Conservation (phyloP, 352 stramenopile species). For the Blastocystis sp. region DNA sequence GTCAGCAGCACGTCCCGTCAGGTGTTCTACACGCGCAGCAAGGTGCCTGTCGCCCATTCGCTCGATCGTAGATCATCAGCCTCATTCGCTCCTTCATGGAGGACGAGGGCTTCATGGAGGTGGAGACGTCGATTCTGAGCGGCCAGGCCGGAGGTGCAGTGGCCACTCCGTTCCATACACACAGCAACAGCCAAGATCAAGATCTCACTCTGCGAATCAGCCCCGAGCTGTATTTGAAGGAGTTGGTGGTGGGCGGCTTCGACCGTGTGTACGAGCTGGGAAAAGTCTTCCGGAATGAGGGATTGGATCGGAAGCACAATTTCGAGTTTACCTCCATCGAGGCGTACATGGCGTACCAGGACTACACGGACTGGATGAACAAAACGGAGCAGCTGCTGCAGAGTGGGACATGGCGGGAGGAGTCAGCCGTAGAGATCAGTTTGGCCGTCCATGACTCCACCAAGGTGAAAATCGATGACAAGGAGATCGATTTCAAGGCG, state of each 20-base stretch:
- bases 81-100: slow-evolving; percentile 72
- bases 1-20: slow-evolving; percentile 86
- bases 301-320: slow-evolving; percentile 94
- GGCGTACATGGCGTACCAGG: slow-evolving; percentile 95
- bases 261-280: slow-evolving; percentile 96
- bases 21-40: slow-evolving; percentile 83
- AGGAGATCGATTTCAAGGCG: slow-evolving; percentile 84
- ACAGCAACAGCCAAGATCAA: slow-evolving; percentile 88
- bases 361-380: slow-evolving; percentile 96
- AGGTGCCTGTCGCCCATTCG: background rate
- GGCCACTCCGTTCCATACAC: slow-evolving; percentile 94
- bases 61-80: slow-evolving; percentile 85
- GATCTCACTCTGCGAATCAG: slow-evolving; percentile 92
- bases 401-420: background rate
- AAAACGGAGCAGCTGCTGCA: slow-evolving; percentile 82
- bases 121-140: slow-evolving; percentile 95
- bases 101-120: slow-evolving; percentile 86
- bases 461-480: background rate
- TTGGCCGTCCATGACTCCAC: slow-evolving; percentile 19
- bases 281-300: slow-evolving; percentile 97
- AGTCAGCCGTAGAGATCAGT: slow-evolving; percentile 23
- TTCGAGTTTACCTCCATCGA: slow-evolving; percentile 97
- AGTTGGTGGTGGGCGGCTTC: slow-evolving; percentile 93
- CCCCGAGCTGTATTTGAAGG: slow-evolving; percentile 93
- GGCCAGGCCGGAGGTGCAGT: slow-evolving; percentile 88